Base-by-base conservation (phyloP, 768 basidiomycete genomes). In the Lactarius deliciosus region DNA sequence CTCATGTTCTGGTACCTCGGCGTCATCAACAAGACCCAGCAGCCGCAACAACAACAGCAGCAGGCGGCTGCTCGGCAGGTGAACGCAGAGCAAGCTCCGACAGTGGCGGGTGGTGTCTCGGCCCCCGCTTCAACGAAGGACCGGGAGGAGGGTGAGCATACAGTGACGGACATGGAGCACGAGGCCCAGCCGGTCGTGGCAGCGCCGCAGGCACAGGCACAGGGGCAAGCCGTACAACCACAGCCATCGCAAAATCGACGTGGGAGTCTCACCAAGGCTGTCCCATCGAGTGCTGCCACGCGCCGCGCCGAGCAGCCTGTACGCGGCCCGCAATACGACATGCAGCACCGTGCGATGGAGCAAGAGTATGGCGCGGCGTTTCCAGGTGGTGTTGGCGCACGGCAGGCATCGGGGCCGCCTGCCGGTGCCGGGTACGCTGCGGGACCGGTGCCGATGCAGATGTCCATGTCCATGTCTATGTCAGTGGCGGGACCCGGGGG, bases 1-100 rank as follows among this genome's bases (percentile, higher is more conserved):
- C 80, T 94, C 73, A 97, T 96, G 94, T 98, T 99, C 82, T 99
- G 97, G 97, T 99, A 98, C 75, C 83, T 99, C 43, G 94, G 96
- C 15, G 89, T 98, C 71, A 98, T 98, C 78, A 97, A 98, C 77
- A 95, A 96, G 78, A 85, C 92, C 22, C 89, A 88, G 73, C 83
- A 61, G 79, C 82, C 16, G 74, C 79, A 15, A 57, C 75, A 43
- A 71, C 78, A 64, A n/a, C 64, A 65, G 25, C 64, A 60, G 22
- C 64, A 34, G 75, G 73, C 50, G 10, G 22, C 6, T 13, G 6
- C 45, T 34, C 73, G 22, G 30, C 60, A 28, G 53, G 41, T 1
- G 22, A 54, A 60, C 36, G 15, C 70, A 0, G 75, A 68, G 41
- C 77, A 77, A 75, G 72, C 56, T 28, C 74, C 59, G 61, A 32